Percentiles rank a stretch among this genome's conserved stretches.
phyloP scores from a whole-genome alignment of 2,329 filamentous ascomycete genomes.

The Aspergillus pseudoglaucus region DNA sequence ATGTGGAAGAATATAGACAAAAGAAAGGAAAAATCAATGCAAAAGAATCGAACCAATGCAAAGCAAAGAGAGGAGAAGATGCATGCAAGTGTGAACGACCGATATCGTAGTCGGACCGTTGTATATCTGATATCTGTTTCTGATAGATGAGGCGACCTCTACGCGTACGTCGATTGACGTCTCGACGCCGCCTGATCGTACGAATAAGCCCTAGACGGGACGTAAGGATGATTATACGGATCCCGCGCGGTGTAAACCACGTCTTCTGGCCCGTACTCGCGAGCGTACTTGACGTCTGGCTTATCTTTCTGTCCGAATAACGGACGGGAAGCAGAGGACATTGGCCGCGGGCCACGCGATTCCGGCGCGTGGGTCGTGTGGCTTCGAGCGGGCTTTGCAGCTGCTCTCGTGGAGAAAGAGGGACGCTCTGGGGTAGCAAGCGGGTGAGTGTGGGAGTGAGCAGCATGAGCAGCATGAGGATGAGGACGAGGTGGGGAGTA shows the following conservation, averaged over 20 bases:
- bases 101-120: slow-evolving; percentile 4
- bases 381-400: slow-evolving; percentile 21
- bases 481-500: slow-evolving; percentile 24
- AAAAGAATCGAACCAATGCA: slow-evolving; percentile 12
- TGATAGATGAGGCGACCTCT: slow-evolving; percentile 1
- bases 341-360: not conserved
- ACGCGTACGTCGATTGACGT: slow-evolving; percentile 23
- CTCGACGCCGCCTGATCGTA: slow-evolving; percentile 16
- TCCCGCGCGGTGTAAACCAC: not conserved
- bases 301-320: slow-evolving; percentile 18
- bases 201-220: slow-evolving; percentile 3
- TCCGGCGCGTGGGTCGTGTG: slow-evolving; percentile 17
- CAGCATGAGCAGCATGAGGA: slow-evolving; percentile 3
- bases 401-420: slow-evolving; percentile 6
- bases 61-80: slow-evolving; percentile 1
- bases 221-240: slow-evolving; percentile 7
- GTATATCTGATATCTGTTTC: not conserved
- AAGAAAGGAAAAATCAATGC: not conserved
- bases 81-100: slow-evolving; percentile 6
- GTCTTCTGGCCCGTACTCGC: slow-evolving; percentile 18
- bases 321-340: slow-evolving; percentile 6
- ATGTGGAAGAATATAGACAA: not conserved
- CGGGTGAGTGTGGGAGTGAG: no score
- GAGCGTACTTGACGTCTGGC: slow-evolving; percentile 23
- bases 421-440: not conserved